Percentiles rank a stretch among this genome's conserved stretches.
phyloP scores from a whole-genome alignment of 768 basidiomycete species.

The Candolleomyces aberdarensis region DNA sequence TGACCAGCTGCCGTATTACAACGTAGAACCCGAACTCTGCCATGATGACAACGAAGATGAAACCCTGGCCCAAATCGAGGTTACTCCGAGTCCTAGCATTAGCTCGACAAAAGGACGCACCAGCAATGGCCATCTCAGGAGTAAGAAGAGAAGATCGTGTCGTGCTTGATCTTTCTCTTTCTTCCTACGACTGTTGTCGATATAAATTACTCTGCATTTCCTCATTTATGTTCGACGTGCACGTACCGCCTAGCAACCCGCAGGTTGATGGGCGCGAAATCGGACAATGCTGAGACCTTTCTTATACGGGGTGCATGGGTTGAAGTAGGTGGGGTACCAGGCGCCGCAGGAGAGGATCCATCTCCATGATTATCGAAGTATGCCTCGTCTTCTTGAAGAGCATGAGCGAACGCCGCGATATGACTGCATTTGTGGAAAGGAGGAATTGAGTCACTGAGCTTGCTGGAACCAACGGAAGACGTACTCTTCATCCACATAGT shows the following conservation, averaged over 20 bases:
- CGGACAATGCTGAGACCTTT: conserved; percentile 81
- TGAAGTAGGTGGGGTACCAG: conserved; percentile 29
- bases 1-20: conserved; percentile 86
- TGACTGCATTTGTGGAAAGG: conserved; percentile 26
- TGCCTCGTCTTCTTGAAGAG: conserved; percentile 61
- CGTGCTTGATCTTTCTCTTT: conserved; percentile 38
- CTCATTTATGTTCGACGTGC: background rate
- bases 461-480: background rate
- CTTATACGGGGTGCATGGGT: conserved; percentile 45
- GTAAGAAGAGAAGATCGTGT: conserved; percentile 73
- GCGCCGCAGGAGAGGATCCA: conserved; percentile 34
- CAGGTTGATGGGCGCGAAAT: conserved; percentile 89
- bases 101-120: conserved; percentile 36
- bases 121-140: conserved; percentile 85
- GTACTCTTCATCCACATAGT: conserved; percentile 11
- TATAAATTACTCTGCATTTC: background rate
- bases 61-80: conserved; percentile 42
- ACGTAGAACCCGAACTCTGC: conserved; percentile 86
- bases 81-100: background rate
- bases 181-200: conserved; percentile 25
- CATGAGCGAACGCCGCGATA: conserved; percentile 75
- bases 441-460: background rate
- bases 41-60: conserved; percentile 83
- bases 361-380: conserved; percentile 32
- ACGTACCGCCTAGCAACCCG: conserved; percentile 68